A percentile compares a stretch with the other conserved stretches of the same genome.
phyloP scores from a whole-genome alignment of 768 basidiomycete genomes.

The Lentinula sp. region DNA sequence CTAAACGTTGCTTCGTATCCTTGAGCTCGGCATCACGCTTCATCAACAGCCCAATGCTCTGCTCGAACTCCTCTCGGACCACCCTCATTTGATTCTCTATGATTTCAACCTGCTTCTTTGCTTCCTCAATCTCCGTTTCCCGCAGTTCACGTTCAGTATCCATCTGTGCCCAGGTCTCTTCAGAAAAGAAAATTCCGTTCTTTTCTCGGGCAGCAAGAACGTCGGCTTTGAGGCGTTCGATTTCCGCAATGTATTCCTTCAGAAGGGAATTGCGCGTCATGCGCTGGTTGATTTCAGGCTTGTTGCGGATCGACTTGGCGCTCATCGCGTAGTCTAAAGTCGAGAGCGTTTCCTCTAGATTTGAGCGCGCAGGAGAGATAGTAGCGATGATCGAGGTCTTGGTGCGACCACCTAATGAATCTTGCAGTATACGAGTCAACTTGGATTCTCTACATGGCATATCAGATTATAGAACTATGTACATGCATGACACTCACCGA shows the following conservation, averaged over 20 bases:
- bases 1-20: constrained; percentile 50
- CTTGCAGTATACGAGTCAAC: constrained; percentile 94
- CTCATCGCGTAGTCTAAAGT: constrained; percentile 95
- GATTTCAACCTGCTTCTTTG: constrained; percentile 75
- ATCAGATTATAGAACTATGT: not conserved
- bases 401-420: constrained; percentile 95
- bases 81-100: constrained; percentile 76
- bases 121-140: constrained; percentile 76
- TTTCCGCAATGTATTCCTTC: constrained; percentile 91
- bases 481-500: constrained; percentile 43
- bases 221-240: constrained; percentile 88
- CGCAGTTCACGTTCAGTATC: constrained; percentile 68
- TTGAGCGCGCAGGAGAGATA: constrained; percentile 87
- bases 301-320: constrained; percentile 93
- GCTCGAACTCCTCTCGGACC: constrained; percentile 87
- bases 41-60: constrained; percentile 73
- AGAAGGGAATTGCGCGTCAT: constrained; percentile 89
- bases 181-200: constrained; percentile 91
- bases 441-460: constrained; percentile 80
- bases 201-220: constrained; percentile 89
- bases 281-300: constrained; percentile 91
- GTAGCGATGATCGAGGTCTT: constrained; percentile 99
- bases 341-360: constrained; percentile 95
- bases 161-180: constrained; percentile 87
- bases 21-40: constrained; percentile 74